phyloP scores from a whole-genome alignment of 306 rosid genomes.

The Vigna radiata region DNA sequence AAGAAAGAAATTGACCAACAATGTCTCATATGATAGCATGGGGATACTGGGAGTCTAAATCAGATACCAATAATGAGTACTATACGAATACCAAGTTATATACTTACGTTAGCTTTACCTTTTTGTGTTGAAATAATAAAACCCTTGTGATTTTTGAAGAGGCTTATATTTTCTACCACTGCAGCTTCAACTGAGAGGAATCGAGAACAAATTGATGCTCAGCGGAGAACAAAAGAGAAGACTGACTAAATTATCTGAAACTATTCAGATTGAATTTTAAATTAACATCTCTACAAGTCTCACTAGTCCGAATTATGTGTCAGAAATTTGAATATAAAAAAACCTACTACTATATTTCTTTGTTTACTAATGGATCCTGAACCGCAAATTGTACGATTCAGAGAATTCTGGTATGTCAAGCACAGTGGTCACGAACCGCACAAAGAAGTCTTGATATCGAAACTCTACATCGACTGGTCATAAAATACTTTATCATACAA shows the following conservation, averaged over 20 bases:
- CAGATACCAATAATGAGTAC: conserved; percentile 49
- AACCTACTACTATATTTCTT: not conserved
- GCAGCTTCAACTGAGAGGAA: conserved; percentile 55
- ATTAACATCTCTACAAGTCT: not conserved
- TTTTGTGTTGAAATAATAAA: not conserved
- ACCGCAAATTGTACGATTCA: not conserved
- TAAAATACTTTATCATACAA: no score
- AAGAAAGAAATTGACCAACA: conserved; percentile 8
- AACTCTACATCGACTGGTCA: no score
- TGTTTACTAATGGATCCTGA: not conserved
- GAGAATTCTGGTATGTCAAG: conserved; percentile 47
- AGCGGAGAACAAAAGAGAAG: conserved; percentile 60
- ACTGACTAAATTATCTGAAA: conserved; percentile 42
- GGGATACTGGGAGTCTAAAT: conserved; percentile 59
- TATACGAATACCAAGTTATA: not conserved
- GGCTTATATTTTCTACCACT: not conserved
- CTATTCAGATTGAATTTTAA: conserved; percentile 47
- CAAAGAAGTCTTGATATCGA: conserved; percentile 18
- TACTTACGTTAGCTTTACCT: not conserved
- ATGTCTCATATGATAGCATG: conserved; percentile 90
- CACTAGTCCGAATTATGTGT: not conserved
- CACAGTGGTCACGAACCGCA: conserved; percentile 38
- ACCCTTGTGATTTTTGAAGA: not conserved
- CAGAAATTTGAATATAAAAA: not conserved
- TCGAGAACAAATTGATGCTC: conserved; percentile 59